Percentiles rank a stretch among this genome's conserved stretches.
Conservation (phyloP, 2,329 filamentous ascomycete species). For the Penicillium sumatraense region DNA sequence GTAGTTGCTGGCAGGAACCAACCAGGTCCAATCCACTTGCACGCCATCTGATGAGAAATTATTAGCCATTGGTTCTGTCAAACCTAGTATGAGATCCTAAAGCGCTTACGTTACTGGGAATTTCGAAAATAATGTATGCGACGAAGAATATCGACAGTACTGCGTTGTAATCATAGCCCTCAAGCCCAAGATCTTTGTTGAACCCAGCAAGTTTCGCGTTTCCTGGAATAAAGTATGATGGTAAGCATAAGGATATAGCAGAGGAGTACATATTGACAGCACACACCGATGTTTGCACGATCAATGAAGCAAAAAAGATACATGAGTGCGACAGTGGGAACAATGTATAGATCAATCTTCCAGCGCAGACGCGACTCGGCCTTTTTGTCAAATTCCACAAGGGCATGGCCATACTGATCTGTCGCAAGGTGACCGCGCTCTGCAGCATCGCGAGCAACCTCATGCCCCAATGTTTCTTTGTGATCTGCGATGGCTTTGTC, state of each 20-base stretch:
- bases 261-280: background rate
- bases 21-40: constrained; percentile 73
- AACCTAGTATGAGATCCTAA: too few species aligned
- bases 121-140: constrained; percentile 73
- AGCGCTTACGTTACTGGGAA: constrained; percentile 60
- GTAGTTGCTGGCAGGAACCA: constrained; percentile 70
- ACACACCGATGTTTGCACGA: constrained; percentile 70
- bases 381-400: constrained; percentile 60
- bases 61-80: too few species aligned
- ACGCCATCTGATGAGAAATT: too few species aligned
- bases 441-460: constrained; percentile 42
- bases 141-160: constrained; percentile 73
- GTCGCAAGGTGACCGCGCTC: constrained; percentile 54
- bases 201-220: constrained; percentile 71
- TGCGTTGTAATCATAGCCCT: constrained; percentile 70
- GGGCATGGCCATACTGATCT: constrained; percentile 56
- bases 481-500: constrained; percentile 26
- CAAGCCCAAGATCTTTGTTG: constrained; percentile 63
- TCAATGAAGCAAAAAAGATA: constrained; percentile 78
- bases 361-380: constrained; percentile 62
- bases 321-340: constrained; percentile 68
- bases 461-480: constrained; percentile 19
- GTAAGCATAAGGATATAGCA: background rate
- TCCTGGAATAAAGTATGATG: constrained; percentile 47
- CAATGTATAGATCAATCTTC: constrained; percentile 69